phyloP scores from a whole-genome alignment of 1,284 basidiomycete species.

The Cystobasidiaceae sp. region DNA sequence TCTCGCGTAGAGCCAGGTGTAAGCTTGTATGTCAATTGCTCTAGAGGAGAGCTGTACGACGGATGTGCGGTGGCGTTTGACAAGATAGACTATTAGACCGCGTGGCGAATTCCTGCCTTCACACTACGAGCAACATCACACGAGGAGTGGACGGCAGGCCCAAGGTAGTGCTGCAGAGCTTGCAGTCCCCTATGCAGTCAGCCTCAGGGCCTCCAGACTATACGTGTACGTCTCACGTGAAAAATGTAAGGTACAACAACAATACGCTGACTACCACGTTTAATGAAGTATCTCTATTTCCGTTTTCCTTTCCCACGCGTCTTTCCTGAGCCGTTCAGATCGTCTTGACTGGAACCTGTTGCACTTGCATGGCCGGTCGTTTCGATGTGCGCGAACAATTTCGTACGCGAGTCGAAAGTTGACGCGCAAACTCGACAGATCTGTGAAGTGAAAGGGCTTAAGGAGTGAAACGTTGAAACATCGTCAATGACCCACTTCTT shows the following conservation, averaged over 20 bases:
- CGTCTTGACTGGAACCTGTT: conserved; percentile 31
- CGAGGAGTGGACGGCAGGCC: too few relatives aligned
- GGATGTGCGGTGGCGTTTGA: too few relatives aligned
- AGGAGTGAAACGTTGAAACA: neutral
- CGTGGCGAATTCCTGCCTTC: too few relatives aligned
- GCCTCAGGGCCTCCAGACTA: too few relatives aligned
- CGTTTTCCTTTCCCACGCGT: conserved; percentile 35
- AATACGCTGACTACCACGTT: neutral
- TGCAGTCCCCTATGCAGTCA: too few relatives aligned
- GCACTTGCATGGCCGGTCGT: conserved; percentile 68
- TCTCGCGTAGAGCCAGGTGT: neutral
- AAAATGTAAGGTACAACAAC: too few relatives aligned
- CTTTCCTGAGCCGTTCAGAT: neutral
- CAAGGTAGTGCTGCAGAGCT: too few relatives aligned
- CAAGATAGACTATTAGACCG: too few relatives aligned
- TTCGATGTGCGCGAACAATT: conserved; percentile 70
- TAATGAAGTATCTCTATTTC: conserved; percentile 3
- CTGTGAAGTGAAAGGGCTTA: conserved; percentile 41
- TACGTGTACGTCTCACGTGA: neutral
- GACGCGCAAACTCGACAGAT: conserved; percentile 67
- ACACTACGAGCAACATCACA: too few relatives aligned
- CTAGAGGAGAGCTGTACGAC: too few relatives aligned
- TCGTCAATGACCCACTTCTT: neutral
- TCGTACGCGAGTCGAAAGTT: conserved; percentile 66
- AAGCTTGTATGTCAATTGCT: too few relatives aligned